Evolutionary conservation across 2,329 filamentous ascomycete genomes (phyloP), one percentile per base, ranked within the genome.

Genomic region (Colletotrichum kahawae): DNA sequence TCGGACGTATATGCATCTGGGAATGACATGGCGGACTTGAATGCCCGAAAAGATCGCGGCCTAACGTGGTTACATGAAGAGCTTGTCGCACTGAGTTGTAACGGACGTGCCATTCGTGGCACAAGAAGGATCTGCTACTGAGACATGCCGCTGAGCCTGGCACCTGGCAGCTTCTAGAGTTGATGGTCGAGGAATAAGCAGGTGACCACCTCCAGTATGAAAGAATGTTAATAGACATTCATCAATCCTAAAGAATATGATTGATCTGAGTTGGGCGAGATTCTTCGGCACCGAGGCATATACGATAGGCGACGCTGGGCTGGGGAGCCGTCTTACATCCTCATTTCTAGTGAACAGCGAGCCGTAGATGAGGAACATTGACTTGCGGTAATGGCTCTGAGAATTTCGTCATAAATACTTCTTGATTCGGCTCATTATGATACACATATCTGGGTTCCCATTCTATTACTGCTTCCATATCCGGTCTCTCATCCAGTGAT

Each of bases 361-460:
- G 36, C 16, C 8, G 36, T 18, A 10, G 0, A 43, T 43, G 16
- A 43, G 36, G 36, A 10, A 18, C 16, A 43, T 43, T n/a, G 2
- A 43, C 18, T 18, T 43, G 4, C 5, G 4, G 16, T 43, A 9
- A 43, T 18, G 2, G 1, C 16, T 5, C 1, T 43, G 16, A 9
- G 4, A n/a, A 43, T 4, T 43, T 10, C 0, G n/a, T n/a, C 38
- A 2, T 43, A 6, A 43, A 1, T 2, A 12, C 9, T 43, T 43
- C 38, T 18, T 0, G 18, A 12, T 43, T 43, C 38, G 10, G 18
- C 38, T 43, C 1, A 6, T n/a, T n/a, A n/a, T 43, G 1, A 43
- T 2, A 43, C 0, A 43, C 9, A n/a, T n/a, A 5, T 1, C 2
- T 9, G 16, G 36, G 8, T 43, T 5, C 5, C 2, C 8, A 5